Conservation (phyloP, 169 alveolate genomes). For the Eimeria sp. region DNA sequence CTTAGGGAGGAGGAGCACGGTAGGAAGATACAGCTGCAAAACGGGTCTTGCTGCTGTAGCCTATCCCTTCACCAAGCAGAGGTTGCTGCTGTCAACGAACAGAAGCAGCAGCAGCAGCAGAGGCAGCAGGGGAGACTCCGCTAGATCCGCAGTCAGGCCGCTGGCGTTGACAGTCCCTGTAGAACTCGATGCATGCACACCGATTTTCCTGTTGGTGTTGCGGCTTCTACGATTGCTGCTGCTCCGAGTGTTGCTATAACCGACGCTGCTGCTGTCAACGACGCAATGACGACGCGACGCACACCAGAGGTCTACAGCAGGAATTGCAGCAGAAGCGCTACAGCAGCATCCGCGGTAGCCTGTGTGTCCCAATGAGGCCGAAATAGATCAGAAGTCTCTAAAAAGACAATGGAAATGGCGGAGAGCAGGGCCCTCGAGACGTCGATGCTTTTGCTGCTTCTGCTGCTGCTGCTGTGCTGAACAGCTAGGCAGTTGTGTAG, state of each 20-base stretch:
- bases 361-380: neutral
- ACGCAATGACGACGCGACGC: neutral
- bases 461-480: conserved; percentile 26
- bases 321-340: neutral
- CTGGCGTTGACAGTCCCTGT: neutral
- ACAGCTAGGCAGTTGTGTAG: neutral
- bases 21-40: neutral
- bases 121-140: neutral
- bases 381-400: neutral
- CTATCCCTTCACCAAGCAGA: neutral
- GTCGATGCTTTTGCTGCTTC: conserved; percentile 42
- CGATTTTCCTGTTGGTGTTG: conserved; percentile 20
- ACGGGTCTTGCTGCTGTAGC: neutral
- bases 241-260: neutral
- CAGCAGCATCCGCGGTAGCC: neutral
- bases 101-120: conserved; percentile 5
- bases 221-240: neutral
- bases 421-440: conserved; percentile 15
- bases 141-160: neutral
- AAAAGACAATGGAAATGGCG: neutral
- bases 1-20: neutral
- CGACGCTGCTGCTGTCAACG: neutral
- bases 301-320: neutral
- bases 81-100: neutral
- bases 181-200: neutral